phyloP scores from a whole-genome alignment of 2,329 filamentous ascomycete species.

The Huntiella savannae region DNA sequence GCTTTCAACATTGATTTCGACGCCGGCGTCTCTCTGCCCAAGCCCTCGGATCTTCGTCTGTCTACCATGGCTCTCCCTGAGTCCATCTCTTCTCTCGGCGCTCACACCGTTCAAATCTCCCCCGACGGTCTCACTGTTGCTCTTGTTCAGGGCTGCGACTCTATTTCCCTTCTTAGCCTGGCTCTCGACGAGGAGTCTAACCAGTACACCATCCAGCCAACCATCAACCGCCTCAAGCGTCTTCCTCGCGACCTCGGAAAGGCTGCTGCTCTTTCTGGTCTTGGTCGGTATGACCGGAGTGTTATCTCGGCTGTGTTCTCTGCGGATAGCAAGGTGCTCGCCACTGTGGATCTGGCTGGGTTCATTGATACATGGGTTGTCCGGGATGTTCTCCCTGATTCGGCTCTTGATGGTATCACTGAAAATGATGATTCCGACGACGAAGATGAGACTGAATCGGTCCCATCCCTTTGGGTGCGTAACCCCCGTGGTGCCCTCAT shows the following conservation, averaged over 20 bases:
- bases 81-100: conserved; percentile 39
- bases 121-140: conserved; percentile 52
- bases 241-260: conserved; percentile 34
- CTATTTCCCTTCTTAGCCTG: conserved; percentile 34
- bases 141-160: conserved; percentile 41
- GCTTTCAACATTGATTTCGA: conserved; percentile 36
- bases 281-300: conserved; percentile 58
- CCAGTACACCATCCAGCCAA: conserved; percentile 15
- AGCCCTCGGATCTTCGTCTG: conserved; percentile 44
- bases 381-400: conserved; percentile 23
- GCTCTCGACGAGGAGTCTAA: conserved; percentile 7
- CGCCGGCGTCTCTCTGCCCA: conserved; percentile 13
- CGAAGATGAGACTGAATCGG: conserved; percentile 21
- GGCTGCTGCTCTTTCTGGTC: conserved; percentile 40
- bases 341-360: conserved; percentile 62
- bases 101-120: conserved; percentile 49
- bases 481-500: conserved; percentile 53
- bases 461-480: conserved; percentile 44
- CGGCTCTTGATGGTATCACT: conserved; percentile 17
- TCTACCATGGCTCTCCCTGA: conserved; percentile 48
- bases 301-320: conserved; percentile 64
- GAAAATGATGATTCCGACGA: conserved; percentile 19
- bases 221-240: conserved; percentile 30
- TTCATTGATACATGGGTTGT: conserved; percentile 76
- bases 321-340: conserved; percentile 59